Percentiles rank a stretch among this genome's conserved stretches.
phyloP scores from a whole-genome alignment of 2,329 filamentous ascomycete species.

The Mollisiaceae sp. region DNA sequence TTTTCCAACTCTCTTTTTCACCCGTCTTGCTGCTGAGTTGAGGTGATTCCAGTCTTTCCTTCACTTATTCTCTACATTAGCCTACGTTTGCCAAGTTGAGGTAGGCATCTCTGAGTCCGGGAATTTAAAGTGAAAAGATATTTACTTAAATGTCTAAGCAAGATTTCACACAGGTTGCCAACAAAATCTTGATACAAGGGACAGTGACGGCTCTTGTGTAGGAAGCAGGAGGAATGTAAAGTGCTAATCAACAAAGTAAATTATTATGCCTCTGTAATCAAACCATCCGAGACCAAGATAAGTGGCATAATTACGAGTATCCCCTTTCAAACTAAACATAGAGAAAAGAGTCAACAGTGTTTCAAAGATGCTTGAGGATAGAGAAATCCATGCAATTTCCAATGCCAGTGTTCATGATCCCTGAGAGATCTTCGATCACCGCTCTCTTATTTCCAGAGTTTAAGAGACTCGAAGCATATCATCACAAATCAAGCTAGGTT shows the following conservation, averaged over 20 bases:
- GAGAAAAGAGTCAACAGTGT: constrained; percentile 23
- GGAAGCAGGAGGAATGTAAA: constrained; percentile 32
- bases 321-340: constrained; percentile 17
- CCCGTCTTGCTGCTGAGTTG: constrained; percentile 31
- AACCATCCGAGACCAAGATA: constrained; percentile 19
- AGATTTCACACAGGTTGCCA: not conserved
- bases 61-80: constrained; percentile 27
- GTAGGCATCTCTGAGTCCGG: constrained; percentile 24
- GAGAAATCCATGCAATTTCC: constrained; percentile 35
- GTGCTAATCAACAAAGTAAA: constrained; percentile 24
- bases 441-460: constrained; percentile 30
- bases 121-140: constrained; percentile 31
- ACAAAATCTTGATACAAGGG: not conserved
- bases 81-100: constrained; percentile 27
- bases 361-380: constrained; percentile 31
- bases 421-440: constrained; percentile 27
- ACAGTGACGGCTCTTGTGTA: constrained; percentile 33
- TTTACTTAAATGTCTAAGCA: constrained; percentile 29
- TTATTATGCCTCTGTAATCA: constrained; percentile 24
- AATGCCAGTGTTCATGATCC: constrained; percentile 29
- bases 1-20: constrained; percentile 37
- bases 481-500: constrained; percentile 30
- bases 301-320: constrained; percentile 20
- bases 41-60: constrained; percentile 38
- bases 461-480: constrained; percentile 31